These are phyloP conservation scores for Citrus hindsii DNA, from an alignment of 345 rosid genomes.

Conservation along the genomic window DNA sequence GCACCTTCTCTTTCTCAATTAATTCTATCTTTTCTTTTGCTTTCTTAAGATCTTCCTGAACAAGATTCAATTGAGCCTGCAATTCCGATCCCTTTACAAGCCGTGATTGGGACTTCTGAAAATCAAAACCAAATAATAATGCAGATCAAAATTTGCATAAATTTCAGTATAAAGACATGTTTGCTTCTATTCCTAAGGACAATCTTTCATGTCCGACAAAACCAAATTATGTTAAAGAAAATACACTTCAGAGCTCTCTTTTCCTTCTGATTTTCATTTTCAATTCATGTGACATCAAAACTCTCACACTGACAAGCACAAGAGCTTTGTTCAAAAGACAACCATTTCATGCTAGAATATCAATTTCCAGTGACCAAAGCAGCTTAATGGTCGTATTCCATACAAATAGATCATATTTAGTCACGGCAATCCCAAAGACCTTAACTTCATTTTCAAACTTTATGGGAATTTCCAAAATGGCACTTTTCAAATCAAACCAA, in stretches of 20 bases:
- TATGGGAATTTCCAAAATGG: neutral
- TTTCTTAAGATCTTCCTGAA: slow-evolving; percentile 89
- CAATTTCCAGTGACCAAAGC: neutral
- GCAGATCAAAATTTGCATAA: slow-evolving; percentile 12
- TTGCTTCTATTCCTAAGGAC: neutral
- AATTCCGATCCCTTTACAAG: slow-evolving; percentile 57
- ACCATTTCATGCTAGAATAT: neutral
- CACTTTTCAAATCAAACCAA: neutral
- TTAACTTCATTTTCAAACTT: neutral
- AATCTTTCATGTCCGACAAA: neutral
- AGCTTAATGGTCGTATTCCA: neutral
- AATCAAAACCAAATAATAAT: slow-evolving; percentile 23
- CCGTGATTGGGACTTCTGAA: slow-evolving; percentile 62
- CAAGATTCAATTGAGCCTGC: slow-evolving; percentile 55
- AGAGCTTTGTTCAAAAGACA: neutral
- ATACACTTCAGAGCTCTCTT: neutral
- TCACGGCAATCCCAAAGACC: neutral
- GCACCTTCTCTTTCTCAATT: slow-evolving; percentile 75
- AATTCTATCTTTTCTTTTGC: slow-evolving; percentile 63
- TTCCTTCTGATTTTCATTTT: neutral
- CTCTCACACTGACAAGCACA: neutral
- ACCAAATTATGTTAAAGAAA: neutral
- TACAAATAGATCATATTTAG: neutral
- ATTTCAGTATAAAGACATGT: neutral
- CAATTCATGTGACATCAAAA: neutral